Conservation (phyloP, 2,329 filamentous ascomycete species). For the Coniochaeta ligniaria region DNA sequence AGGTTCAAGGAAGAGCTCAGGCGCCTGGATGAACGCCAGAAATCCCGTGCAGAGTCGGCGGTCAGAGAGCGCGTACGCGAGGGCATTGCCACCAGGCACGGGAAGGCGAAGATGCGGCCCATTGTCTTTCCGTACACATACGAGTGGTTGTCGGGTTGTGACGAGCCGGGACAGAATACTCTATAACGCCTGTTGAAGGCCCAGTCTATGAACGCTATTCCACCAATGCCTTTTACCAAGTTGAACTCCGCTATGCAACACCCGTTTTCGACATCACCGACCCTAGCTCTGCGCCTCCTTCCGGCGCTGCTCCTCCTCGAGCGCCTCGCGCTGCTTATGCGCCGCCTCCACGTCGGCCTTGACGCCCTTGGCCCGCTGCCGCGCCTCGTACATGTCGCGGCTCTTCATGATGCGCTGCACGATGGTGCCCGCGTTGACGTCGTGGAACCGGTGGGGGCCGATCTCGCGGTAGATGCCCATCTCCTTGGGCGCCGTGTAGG, state of each 20-base stretch:
- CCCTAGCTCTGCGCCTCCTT: conserved; percentile 25
- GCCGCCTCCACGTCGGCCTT: conserved; percentile 73
- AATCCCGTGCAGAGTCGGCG: neutral
- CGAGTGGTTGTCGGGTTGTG: neutral
- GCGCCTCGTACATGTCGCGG: conserved; percentile 79
- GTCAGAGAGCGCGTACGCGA: neutral
- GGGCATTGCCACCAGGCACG: neutral
- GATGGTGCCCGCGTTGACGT: conserved; percentile 89
- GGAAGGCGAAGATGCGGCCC: neutral
- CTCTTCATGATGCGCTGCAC: conserved; percentile 85
- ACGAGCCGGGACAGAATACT: neutral
- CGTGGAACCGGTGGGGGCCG: conserved; percentile 67
- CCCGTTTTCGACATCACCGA: neutral
- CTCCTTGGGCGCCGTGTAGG: conserved; percentile 71
- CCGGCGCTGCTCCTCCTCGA: conserved; percentile 50
- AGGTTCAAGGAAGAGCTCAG: neutral
- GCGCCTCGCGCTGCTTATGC: conserved; percentile 51
- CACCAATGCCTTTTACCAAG: neutral
- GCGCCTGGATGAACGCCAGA: neutral
- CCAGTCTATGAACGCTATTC: neutral
- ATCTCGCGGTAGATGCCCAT: conserved; percentile 83
- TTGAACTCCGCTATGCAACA: neutral
- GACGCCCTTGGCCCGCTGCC: conserved; percentile 82
- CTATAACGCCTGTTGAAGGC: neutral
- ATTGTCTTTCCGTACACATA: neutral